Base-by-base conservation (phyloP, 2,329 filamentous ascomycete species). In the Cercospora sp. region DNA sequence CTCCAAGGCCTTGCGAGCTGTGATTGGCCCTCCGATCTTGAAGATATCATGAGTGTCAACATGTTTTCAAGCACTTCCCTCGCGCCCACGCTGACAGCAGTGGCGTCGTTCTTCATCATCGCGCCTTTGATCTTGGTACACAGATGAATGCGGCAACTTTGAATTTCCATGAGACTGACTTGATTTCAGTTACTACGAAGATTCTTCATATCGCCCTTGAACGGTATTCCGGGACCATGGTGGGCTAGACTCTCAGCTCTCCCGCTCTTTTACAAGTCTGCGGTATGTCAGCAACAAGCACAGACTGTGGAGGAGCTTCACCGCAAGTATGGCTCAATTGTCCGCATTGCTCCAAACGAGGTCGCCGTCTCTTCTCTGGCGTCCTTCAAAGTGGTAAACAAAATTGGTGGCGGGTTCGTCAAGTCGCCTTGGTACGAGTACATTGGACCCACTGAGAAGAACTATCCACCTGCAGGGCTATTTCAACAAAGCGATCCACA, bases 271-370 rank as follows among this genome's bases (percentile, higher is more conserved):
- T 81, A 80, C 63, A 70, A 73, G 7, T 76, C 77, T 7, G 76
- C 80, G 8, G 66, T 80, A 13, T 36, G 45, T 12, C 28, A 12
- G 30, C 42, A 60, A 26, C 60, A 57, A 31, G 76, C 77, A 45
- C 3, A 72, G 65, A 79, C 79, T 69, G 79, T 81, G 31, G 74
- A 81, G 65, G 66, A 70, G 5, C 74, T 81, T 0, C 79, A 81
- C 67, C 63, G 75, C 39, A 59, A 70, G 26, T 76, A 77, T 65
- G 76, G 76, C 2, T 67, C 71, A 3, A 64, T 72, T 48, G 76
- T 77, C n/a, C 72, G 75, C 33, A 67, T 76, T 20, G 60, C 70
- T 6, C 76, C 76, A 1, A 64, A 69, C 9, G 76, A 77, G 64
- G 53, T 76, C 20, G 48, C 62, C 18, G 48, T 64, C 12, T 57